phyloP scores from a whole-genome alignment of 2,329 filamentous ascomycete genomes.

The Didymella exigua region DNA sequence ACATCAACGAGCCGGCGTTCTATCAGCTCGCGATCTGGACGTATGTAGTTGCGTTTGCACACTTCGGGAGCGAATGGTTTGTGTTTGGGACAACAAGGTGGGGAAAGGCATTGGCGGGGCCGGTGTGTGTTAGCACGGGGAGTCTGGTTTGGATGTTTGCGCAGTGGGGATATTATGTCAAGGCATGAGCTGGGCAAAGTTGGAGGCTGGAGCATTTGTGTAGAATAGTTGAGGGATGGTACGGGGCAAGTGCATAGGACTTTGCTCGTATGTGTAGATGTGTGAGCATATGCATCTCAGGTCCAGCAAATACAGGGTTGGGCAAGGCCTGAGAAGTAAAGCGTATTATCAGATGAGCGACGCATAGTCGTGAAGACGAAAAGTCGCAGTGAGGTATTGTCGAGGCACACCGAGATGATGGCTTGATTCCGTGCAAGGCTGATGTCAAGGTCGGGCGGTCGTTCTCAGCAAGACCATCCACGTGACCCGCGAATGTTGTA shows the following conservation, averaged over 20 bases:
- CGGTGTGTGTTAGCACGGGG: slow-evolving; percentile 62
- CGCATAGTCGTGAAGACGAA: too few relatives aligned
- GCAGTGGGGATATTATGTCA: slow-evolving; percentile 74
- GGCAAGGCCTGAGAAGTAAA: too few relatives aligned
- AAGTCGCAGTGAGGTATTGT: too few relatives aligned
- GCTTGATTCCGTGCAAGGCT: too few relatives aligned
- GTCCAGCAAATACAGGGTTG: too few relatives aligned
- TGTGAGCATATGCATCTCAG: too few relatives aligned
- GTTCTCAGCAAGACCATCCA: too few relatives aligned
- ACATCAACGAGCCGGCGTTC: slow-evolving; percentile 72
- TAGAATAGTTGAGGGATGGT: neutral
- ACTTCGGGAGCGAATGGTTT: slow-evolving; percentile 72
- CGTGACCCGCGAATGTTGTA: too few relatives aligned
- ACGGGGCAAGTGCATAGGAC: neutral
- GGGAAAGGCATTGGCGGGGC: slow-evolving; percentile 63
- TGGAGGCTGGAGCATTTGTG: neutral
- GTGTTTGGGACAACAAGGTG: slow-evolving; percentile 77
- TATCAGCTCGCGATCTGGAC: slow-evolving; percentile 85
- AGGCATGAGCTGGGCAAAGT: slow-evolving; percentile 3
- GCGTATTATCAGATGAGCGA: too few relatives aligned
- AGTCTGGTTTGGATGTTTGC: slow-evolving; percentile 66
- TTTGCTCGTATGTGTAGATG: too few relatives aligned
- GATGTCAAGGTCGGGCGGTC: too few relatives aligned
- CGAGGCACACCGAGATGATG: too few relatives aligned
- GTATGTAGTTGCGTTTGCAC: slow-evolving; percentile 72